These are phyloP conservation scores for Benincasa hispida DNA, from an alignment of 306 rosid species.

Conservation along the genomic window DNA sequence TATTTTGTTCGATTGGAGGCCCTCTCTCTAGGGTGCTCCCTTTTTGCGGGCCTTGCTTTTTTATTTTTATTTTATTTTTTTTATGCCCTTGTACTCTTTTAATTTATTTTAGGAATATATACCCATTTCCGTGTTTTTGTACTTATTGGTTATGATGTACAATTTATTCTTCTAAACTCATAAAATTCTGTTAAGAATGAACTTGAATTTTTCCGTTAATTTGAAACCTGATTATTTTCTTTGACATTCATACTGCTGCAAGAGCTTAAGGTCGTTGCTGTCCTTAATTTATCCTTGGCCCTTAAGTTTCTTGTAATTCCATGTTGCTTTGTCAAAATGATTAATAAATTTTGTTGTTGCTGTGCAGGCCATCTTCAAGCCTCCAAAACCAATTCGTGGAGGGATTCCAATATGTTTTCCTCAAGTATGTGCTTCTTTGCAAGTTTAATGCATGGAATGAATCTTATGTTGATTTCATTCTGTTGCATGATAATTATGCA, in stretches of 20 bases:
- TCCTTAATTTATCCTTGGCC: neutral
- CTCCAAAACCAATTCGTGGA: constrained; percentile 88
- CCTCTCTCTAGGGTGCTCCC: too few species aligned
- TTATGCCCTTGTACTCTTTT: too few species aligned
- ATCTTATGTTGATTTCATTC: constrained; percentile 13
- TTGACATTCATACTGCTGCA: neutral
- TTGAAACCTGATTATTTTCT: neutral
- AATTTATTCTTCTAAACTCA: neutral
- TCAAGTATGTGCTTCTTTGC: constrained; percentile 48
- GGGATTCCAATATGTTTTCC: constrained; percentile 98
- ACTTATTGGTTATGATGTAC: neutral
- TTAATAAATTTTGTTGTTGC: constrained; percentile 6
- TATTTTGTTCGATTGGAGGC: too few species aligned
- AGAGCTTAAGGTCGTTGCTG: neutral
- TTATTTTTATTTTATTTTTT: too few species aligned
- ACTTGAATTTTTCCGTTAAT: neutral
- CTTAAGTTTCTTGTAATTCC: neutral
- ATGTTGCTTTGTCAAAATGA: neutral
- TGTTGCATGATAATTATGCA: constrained; percentile 16
- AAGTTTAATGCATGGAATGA: constrained; percentile 5
- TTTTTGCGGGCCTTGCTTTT: too few species aligned
- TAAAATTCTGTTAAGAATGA: neutral
- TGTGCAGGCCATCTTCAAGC: constrained; percentile 74
- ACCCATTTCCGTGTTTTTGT: too few species aligned
- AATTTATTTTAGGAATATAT: too few species aligned